Evolutionary conservation across 345 rosid genomes (phyloP).

Genomic region (Lenwebbia sp.): DNA sequence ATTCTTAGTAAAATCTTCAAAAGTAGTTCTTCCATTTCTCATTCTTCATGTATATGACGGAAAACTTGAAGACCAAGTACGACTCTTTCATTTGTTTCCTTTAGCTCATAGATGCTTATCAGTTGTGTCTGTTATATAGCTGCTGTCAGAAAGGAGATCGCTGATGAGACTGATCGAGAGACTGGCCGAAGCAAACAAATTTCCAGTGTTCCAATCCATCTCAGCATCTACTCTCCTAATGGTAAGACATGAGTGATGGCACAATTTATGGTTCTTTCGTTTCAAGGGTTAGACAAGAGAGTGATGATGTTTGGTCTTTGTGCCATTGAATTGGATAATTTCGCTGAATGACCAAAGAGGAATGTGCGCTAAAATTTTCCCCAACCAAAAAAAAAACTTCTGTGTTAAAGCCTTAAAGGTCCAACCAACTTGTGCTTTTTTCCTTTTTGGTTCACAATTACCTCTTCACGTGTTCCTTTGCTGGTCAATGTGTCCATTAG

Average conservation of each 20-base stretch:
- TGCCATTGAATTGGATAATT: not conserved
- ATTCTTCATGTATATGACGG: not conserved
- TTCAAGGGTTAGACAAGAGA: not conserved
- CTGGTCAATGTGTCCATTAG: not conserved
- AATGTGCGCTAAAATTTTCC: not conserved
- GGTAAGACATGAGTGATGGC: constrained; percentile 33
- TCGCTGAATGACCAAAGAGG: not conserved
- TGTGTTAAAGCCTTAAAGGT: not conserved
- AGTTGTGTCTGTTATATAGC: constrained; percentile 24
- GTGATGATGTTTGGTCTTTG: not conserved
- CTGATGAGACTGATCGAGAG: constrained; percentile 95
- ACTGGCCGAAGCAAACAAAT: constrained; percentile 80
- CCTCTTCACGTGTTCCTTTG: not conserved
- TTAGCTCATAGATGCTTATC: not conserved
- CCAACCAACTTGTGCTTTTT: not conserved
- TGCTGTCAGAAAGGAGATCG: constrained; percentile 83
- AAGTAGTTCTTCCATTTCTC: not conserved
- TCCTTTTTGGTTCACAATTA: not conserved
- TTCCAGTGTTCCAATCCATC: constrained; percentile 88
- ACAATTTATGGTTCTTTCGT: not conserved
- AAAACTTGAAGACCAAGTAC: not conserved
- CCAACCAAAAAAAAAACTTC: not conserved
- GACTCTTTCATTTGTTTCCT: not conserved
- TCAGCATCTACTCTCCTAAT: constrained; percentile 87
- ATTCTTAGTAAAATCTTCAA: not conserved